Base-by-base conservation (phyloP, 805 yeast genomes). In the Yamadazyma sp. region DNA sequence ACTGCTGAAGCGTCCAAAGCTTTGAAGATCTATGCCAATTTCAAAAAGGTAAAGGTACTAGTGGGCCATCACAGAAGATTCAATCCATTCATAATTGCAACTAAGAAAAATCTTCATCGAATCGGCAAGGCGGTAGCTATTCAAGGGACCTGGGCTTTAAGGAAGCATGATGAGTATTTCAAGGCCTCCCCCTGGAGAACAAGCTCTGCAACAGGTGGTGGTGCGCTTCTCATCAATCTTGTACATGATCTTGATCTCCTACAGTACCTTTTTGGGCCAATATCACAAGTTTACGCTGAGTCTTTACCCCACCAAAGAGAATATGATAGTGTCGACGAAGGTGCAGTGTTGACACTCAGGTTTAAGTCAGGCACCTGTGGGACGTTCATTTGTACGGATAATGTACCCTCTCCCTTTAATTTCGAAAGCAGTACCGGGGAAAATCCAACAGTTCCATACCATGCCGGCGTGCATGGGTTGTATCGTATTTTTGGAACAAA, bases 381-480 rank as follows among this genome's bases (percentile, higher is more conserved):
- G 3, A 65, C 71, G 2, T 67, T 67, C 41, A 46, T 67, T 27
- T 67, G 73, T 44, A 54, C 68, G 5, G 73, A 67, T 40, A 67
- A 65, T 36, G 65, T 65, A 20, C 54, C 60, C 2, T 62, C 69
- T 8, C 71, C 73, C 1, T 67, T 61, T 39, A 60, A 56, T 41
- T 67, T 67, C 34, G 73, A 67, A 48, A 50, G 57, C 3, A 70
- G 70, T 1, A 67, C 73, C 0, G 72, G 73, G 5, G 73, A 67
- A 44, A 67, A 67, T 42, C 72, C 73, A 2, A 62, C 61, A 14
- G 49, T 67, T 24, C 73, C 73, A 2, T 52, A 45, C 30, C 46
- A 56, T 38, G 50, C 42, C 8, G 54, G 47, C 8, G 41, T 62
- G 12, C 50, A 56, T 17, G 71, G 72, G 2, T 54, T 65, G 28